Conservation (phyloP, 2,329 filamentous ascomycete genomes). For the Cladosporium sp. region DNA sequence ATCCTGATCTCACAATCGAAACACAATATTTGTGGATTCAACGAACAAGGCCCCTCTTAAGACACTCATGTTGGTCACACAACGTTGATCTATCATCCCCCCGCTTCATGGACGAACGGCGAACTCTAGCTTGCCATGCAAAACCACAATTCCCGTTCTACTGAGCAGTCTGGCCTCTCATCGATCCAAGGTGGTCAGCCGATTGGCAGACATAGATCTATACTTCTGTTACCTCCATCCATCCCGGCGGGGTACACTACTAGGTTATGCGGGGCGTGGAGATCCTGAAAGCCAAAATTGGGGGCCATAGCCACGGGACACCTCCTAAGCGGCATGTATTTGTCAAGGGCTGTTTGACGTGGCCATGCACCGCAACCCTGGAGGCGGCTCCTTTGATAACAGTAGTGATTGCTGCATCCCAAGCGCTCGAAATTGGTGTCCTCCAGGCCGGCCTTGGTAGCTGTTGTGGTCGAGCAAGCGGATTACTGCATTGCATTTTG, state of each 20-base stretch:
- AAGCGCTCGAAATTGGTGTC: no score
- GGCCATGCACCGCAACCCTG: no score
- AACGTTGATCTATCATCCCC: neutral
- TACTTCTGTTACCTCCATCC: neutral
- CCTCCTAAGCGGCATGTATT: conserved; percentile 2
- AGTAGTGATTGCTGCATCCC: no score
- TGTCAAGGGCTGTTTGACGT: neutral
- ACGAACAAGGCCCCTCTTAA: no score
- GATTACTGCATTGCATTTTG: no score
- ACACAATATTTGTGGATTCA: no score
- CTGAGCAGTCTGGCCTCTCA: neutral
- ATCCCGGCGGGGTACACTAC: neutral
- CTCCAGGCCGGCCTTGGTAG: no score
- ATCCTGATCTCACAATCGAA: no score
- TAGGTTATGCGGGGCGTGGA: conserved; percentile 1
- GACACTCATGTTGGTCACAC: no score
- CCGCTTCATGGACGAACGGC: conserved; percentile 12
- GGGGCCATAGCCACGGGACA: neutral
- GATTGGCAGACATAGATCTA: conserved; percentile 1
- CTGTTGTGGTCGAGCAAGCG: no score
- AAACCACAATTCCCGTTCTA: neutral
- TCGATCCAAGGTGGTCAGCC: neutral
- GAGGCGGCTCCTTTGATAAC: no score
- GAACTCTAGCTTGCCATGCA: neutral
- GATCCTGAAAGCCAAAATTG: neutral